phyloP scores from a whole-genome alignment of 176 grass and related monocot genomes.

The Zoysia pacifica region DNA sequence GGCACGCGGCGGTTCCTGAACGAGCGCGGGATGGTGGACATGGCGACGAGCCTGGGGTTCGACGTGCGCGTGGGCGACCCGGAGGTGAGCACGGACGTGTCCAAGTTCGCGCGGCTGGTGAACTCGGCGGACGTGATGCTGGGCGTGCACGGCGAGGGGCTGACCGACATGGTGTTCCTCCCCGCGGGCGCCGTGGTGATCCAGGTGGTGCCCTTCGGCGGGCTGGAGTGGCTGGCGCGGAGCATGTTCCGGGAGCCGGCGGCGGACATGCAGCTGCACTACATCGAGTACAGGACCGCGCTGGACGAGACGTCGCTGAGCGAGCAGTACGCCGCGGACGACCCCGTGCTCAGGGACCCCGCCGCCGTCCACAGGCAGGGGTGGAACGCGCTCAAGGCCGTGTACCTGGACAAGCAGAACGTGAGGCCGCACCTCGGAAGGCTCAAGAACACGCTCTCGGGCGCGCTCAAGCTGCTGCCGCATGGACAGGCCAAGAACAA shows the following conservation, averaged over 20 bases:
- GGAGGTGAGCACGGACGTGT: conserved; percentile 62
- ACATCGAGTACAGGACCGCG: conserved; percentile 72
- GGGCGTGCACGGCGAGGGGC: conserved; percentile 84
- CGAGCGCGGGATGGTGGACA: conserved; percentile 67
- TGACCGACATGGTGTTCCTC: conserved; percentile 96
- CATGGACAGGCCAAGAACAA: conserved; percentile 40
- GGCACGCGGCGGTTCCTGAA: conserved; percentile 57
- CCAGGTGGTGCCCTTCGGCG: conserved; percentile 84
- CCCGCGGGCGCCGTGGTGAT: conserved; percentile 83
- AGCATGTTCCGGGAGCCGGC: conserved; percentile 80
- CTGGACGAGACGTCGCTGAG: conserved; percentile 78
- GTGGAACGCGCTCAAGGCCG: conserved; percentile 63
- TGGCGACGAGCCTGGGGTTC: conserved; percentile 73
- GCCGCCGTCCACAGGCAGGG: conserved; percentile 59
- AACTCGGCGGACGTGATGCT: conserved; percentile 97
- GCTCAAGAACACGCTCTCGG: conserved; percentile 69
- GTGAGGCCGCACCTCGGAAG: conserved; percentile 73
- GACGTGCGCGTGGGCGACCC: conserved; percentile 73
- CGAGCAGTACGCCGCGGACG: conserved; percentile 66
- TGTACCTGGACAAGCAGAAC: conserved; percentile 90
- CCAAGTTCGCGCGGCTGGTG: conserved; percentile 82
- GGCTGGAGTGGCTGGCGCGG: conserved; percentile 76
- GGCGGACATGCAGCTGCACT: conserved; percentile 68
- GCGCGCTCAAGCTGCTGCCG: conserved; percentile 72
- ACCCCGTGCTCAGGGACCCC: conserved; percentile 75